A percentile compares a stretch with the other conserved stretches of the same genome.
Evolutionary conservation across 2,329 filamentous ascomycete species (phyloP).

Genomic region (Xylaria sp.): DNA sequence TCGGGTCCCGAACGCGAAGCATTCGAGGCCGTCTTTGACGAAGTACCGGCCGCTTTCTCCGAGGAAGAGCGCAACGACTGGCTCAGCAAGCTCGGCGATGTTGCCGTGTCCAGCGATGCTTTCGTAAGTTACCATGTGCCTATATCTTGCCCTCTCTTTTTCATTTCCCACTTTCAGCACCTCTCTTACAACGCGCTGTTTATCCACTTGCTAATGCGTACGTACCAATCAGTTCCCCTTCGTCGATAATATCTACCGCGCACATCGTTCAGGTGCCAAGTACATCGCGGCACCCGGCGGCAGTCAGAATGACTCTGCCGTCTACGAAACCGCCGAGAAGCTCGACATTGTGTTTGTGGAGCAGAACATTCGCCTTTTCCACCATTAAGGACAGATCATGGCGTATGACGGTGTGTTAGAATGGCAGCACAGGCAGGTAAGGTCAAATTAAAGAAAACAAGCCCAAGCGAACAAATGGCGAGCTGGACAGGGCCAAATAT

Average conservation of each 20-base stretch:
- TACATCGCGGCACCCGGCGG: conserved; percentile 95
- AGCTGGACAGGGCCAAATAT: neutral
- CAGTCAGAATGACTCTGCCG: conserved; percentile 84
- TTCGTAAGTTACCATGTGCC: conserved; percentile 74
- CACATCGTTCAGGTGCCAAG: conserved; percentile 87
- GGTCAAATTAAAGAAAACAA: conserved; percentile 3
- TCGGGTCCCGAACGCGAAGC: conserved; percentile 84
- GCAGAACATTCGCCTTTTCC: conserved; percentile 93
- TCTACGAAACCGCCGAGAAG: conserved; percentile 91
- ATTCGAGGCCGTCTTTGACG: conserved; percentile 91
- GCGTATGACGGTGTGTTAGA: neutral
- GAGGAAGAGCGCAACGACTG: conserved; percentile 85
- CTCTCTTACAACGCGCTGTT: neutral
- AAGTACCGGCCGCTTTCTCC: conserved; percentile 85
- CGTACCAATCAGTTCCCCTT: conserved; percentile 82
- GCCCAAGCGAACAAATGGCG: conserved; percentile 2
- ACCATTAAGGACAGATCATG: conserved; percentile 71
- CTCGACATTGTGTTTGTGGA: conserved; percentile 94
- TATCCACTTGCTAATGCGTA: conserved; percentile 10
- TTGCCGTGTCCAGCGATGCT: conserved; percentile 91
- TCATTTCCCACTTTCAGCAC: no score
- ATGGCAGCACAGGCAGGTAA: neutral
- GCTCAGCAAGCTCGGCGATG: conserved; percentile 82
- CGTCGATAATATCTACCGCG: conserved; percentile 96
- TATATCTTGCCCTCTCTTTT: neutral